Conservation (phyloP, 2,329 filamentous ascomycete genomes). For the Hyphodiscus sp. region DNA sequence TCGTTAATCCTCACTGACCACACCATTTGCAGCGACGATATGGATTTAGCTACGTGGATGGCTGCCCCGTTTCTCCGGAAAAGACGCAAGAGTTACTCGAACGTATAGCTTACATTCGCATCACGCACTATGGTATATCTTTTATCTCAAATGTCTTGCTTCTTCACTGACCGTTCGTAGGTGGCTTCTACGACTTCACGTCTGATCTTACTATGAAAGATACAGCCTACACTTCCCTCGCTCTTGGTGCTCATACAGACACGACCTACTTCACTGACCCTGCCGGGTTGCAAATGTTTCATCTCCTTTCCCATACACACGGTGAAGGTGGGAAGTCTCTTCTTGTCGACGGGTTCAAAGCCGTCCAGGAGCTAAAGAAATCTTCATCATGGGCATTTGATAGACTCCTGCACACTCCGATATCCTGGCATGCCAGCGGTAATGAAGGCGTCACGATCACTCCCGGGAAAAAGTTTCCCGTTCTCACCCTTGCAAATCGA, state of each 20-base stretch:
- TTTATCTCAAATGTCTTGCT: neutral
- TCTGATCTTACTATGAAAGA: slow-evolving; percentile 83
- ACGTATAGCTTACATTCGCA: slow-evolving; percentile 77
- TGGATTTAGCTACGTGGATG: slow-evolving; percentile 73
- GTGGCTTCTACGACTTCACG: slow-evolving; percentile 79
- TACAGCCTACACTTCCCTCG: slow-evolving; percentile 83
- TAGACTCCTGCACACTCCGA: slow-evolving; percentile 46
- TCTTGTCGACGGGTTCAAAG: slow-evolving; percentile 80
- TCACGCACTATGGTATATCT: slow-evolving; percentile 77
- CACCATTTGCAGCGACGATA: slow-evolving; percentile 48
- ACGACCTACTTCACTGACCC: slow-evolving; percentile 95
- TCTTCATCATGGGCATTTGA: slow-evolving; percentile 52
- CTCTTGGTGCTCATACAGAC: slow-evolving; percentile 82
- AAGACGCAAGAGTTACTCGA: slow-evolving; percentile 70
- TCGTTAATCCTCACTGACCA: neutral
- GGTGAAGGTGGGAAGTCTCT: slow-evolving; percentile 68
- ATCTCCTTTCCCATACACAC: slow-evolving; percentile 73
- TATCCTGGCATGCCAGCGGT: slow-evolving; percentile 80
- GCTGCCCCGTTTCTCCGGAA: slow-evolving; percentile 61
- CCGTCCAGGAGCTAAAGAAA: slow-evolving; percentile 51
- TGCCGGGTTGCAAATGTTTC: slow-evolving; percentile 85
- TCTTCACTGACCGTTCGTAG: slow-evolving; percentile 26
- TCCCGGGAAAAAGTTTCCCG: slow-evolving; percentile 63
- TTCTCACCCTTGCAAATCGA: slow-evolving; percentile 51
- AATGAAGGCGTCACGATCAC: slow-evolving; percentile 78